Evolutionary conservation across 2,329 filamentous ascomycete genomes (phyloP).

Genomic region (Alternaria arbusti): DNA sequence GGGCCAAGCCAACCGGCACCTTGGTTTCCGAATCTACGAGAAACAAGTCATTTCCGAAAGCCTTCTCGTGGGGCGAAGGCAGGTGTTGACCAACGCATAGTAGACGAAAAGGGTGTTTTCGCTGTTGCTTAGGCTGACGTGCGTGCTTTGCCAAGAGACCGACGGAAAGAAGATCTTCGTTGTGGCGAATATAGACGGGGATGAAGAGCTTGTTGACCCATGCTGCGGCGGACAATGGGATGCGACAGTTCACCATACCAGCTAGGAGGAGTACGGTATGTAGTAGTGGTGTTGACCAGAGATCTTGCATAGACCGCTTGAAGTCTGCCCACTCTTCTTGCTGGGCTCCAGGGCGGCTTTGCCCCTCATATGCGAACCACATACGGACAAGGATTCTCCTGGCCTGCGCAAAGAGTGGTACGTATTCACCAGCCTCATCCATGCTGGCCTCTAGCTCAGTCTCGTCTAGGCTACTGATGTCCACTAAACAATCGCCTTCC

Average conservation of each 20-base stretch:
- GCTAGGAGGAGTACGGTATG: neutral
- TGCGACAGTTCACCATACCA: neutral
- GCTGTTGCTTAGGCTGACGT: neutral
- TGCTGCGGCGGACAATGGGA: neutral
- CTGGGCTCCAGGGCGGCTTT: neutral
- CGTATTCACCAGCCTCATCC: neutral
- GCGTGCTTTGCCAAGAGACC: neutral
- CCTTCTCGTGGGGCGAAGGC: neutral
- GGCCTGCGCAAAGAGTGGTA: neutral
- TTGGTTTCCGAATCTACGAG: neutral
- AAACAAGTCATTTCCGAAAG: neutral
- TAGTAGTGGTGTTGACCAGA: neutral
- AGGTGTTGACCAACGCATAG: neutral
- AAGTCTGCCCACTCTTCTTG: neutral
- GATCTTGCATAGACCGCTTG: neutral
- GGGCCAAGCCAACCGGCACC: neutral
- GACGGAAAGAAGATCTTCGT: neutral
- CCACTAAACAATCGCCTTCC: neutral
- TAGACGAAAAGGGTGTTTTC: fast-evolving
- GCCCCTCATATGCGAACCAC: neutral
- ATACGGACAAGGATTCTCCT: neutral
- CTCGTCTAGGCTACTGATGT: fast-evolving
- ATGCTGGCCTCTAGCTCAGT: neutral
- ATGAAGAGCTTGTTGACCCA: neutral
- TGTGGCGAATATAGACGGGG: neutral